A percentile compares a stretch with the other conserved stretches of the same genome.
Evolutionary conservation across 306 rosid genomes (phyloP).

Genomic region (Vicia villosa): DNA sequence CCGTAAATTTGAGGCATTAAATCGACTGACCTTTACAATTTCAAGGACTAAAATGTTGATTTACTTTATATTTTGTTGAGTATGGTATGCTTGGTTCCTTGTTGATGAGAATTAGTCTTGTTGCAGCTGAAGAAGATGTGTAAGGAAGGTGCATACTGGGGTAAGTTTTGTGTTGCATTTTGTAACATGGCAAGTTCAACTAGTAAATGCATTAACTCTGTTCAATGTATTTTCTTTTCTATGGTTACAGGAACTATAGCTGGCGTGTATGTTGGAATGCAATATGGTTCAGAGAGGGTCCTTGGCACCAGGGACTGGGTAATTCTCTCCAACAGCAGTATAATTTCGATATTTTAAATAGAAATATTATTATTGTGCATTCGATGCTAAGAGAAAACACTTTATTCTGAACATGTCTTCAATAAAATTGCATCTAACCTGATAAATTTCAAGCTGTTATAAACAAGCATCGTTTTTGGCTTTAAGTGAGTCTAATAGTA

Average conservation of each 20-base stretch:
- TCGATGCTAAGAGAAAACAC: constrained; percentile 8
- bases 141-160: constrained; percentile 97
- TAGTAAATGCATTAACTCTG: not conserved
- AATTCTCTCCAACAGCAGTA: constrained; percentile 32
- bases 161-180: constrained; percentile 51
- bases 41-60: too few species aligned
- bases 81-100: constrained; percentile 28
- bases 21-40: too few species aligned
- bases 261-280: constrained; percentile 77
- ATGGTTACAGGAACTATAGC: constrained; percentile 66
- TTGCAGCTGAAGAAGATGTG: constrained; percentile 96
- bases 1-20: too few species aligned
- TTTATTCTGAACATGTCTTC: constrained; percentile 13
- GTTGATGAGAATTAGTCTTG: constrained; percentile 37
- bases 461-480: not conserved
- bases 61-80: too few species aligned
- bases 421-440: constrained; percentile 6
- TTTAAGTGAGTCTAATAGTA: too few species aligned
- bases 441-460: constrained; percentile 7
- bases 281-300: constrained; percentile 68
- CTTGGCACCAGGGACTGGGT: constrained; percentile 94
- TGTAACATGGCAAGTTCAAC: not conserved
- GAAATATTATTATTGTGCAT: constrained; percentile 7
- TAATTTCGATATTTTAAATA: constrained; percentile 7
- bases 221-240: constrained; percentile 8